Conservation (phyloP, 1,284 basidiomycete genomes). For the Leccinum huronense region DNA sequence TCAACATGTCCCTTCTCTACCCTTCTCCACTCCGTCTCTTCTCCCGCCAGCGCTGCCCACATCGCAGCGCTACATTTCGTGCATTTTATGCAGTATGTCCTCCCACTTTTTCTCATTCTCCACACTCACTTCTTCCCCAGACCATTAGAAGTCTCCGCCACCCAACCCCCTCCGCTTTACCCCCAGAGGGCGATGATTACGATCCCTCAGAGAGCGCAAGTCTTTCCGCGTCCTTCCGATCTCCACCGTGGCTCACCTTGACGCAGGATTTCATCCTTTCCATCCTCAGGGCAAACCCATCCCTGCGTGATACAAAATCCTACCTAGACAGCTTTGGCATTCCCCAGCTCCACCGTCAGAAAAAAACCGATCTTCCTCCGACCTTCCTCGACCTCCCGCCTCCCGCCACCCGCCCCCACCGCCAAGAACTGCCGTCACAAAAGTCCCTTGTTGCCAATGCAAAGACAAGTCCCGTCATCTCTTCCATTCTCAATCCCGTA, state of each 20-base stretch:
- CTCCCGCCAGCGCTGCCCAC: slow-evolving; percentile 28
- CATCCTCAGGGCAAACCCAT: slow-evolving; percentile 91
- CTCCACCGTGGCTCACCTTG: slow-evolving; percentile 12
- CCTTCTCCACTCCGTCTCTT: slow-evolving; percentile 16
- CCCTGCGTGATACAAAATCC: slow-evolving; percentile 83
- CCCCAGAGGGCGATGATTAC: slow-evolving; percentile 44
- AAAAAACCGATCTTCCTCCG: slow-evolving; percentile 28
- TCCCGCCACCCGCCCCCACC: slow-evolving; percentile 15
- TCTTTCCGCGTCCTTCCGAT: slow-evolving; percentile 8
- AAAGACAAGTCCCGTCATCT: slow-evolving; percentile 55
- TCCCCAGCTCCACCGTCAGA: slow-evolving; percentile 38
- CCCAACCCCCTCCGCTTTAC: slow-evolving; percentile 17
- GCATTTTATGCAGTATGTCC: slow-evolving; percentile 61
- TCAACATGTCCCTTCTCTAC: slow-evolving; percentile 8
- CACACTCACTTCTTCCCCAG: slow-evolving; percentile 31
- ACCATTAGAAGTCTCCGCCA: slow-evolving; percentile 49
- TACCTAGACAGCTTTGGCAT: slow-evolving; percentile 87
- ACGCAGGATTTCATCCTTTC: slow-evolving; percentile 93
- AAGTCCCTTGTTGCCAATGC: slow-evolving; percentile 25
- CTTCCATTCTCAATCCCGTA: slow-evolving; percentile 84
- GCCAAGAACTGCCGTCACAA: slow-evolving; percentile 29
- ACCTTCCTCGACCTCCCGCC: slow-evolving; percentile 23
- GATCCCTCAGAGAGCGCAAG: slow-evolving; percentile 54
- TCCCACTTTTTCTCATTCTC: background rate
- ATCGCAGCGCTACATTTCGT: slow-evolving; percentile 45